Evolutionary conservation across 192 early-diverging fungal genomes (phyloP).

Genomic region (Phycomyces blakesleeanus): DNA sequence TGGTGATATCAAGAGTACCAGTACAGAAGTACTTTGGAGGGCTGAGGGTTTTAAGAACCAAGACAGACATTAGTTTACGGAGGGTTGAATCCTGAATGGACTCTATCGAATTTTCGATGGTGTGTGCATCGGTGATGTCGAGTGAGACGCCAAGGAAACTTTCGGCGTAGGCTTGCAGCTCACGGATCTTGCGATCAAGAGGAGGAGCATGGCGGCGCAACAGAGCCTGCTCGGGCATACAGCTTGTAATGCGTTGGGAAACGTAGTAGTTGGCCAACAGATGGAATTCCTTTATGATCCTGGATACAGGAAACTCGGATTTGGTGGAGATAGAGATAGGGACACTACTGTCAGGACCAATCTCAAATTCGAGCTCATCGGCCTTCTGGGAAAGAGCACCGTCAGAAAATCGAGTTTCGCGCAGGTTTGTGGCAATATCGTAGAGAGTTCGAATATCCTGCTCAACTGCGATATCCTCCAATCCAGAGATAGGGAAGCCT

Average conservation of each 20-base stretch:
- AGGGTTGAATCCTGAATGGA: conserved; percentile 55
- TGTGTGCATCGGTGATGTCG: conserved; percentile 57
- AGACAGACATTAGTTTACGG: conserved; percentile 79
- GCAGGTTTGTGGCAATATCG: conserved; percentile 71
- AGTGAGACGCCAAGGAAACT: conserved; percentile 69
- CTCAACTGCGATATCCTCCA: conserved; percentile 24
- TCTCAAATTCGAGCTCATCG: conserved; percentile 83
- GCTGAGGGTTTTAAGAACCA: conserved; percentile 87
- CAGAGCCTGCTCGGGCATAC: conserved; percentile 90
- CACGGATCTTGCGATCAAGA: conserved; percentile 42
- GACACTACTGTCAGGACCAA: conserved; percentile 73
- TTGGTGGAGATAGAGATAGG: conserved; percentile 81
- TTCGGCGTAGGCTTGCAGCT: conserved; percentile 57
- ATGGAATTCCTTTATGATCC: conserved; percentile 95
- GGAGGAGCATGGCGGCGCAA: conserved; percentile 80
- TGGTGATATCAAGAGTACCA: conserved; percentile 68
- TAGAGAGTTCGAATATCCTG: conserved; percentile 24
- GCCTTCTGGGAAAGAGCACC: conserved; percentile 86
- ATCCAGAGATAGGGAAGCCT: not conserved
- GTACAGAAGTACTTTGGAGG: conserved; percentile 98
- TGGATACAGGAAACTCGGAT: conserved; percentile 79
- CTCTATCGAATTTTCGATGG: conserved; percentile 55
- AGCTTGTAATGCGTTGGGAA: conserved; percentile 81
- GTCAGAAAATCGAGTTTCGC: conserved; percentile 64
- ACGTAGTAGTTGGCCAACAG: conserved; percentile 93